Evolutionary conservation across 2,329 filamentous ascomycete genomes (phyloP), one percentile per base, ranked within the genome.

Genomic region (Fusarium caatingaense): DNA sequence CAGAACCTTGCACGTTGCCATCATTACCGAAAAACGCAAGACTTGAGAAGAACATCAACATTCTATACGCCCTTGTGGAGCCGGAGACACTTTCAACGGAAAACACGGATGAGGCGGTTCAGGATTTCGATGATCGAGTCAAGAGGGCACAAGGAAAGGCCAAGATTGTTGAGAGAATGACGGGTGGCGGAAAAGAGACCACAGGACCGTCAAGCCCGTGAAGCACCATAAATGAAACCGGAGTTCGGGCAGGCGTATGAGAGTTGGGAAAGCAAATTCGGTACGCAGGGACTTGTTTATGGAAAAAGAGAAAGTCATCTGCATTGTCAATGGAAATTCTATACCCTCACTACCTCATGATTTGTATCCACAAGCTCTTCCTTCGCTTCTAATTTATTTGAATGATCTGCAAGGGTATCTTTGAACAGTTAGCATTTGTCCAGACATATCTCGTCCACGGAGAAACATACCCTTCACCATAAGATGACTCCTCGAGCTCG

Each of bases 101-200:
- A 63, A 99, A 99, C 77, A 91, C 88, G 7, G 95, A 98, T 77
- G 93, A 97, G 48, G 91, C 91, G 1, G 94, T 99, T 23, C 91
- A 92, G 53, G 94, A 98, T 75, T 94, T 97, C 76, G 96, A 99
- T 75, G 93, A 98, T 78, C 86, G 94, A 15, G 77, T 97, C 41
- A 96, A 94, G 81, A 88, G 93, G 69, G 95, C 94, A 6, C 88
- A 89, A 72, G 92, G 92, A 5, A 98, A 97, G 78, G 88, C 88
- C 2, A 97, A 95, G 80, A 87, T 99, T 48, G 89, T 98, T 46
- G 92, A 96, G 79, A 90, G 90, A 64, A 89, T 93, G 71, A 76
- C 86, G 2, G 83, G 83, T 54, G 62, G 51, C 54, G 48, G 59
- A 23, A 74, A 53, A 47, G 74, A 76, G 21, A 21, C 21, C 21